Percentiles rank a stretch among this genome's conserved stretches.
Conservation (phyloP, 352 stramenopile genomes). For the Pythium rhizo-oryzae region DNA sequence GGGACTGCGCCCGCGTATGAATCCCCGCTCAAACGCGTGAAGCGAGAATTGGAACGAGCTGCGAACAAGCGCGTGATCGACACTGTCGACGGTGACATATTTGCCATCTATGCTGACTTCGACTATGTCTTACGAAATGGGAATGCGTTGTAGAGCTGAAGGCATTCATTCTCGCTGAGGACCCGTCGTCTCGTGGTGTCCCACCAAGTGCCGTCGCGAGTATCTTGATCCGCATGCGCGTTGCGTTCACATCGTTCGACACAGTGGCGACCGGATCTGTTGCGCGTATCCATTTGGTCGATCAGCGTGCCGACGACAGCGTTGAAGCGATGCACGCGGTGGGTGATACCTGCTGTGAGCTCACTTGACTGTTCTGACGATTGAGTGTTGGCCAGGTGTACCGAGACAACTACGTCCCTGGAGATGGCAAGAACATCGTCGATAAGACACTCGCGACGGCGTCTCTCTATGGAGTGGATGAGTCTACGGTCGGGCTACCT, state of each 20-base stretch:
- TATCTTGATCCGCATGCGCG: not conserved
- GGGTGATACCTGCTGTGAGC: not conserved
- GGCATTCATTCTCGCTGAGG: not conserved
- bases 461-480: conserved; percentile 9
- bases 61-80: not conserved
- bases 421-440: not conserved
- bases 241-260: conserved; percentile 8
- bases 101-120: not conserved
- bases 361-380: not conserved
- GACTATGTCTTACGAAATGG: no score
- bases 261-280: not conserved
- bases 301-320: not conserved
- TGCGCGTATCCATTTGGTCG: conserved; percentile 5
- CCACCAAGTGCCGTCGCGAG: not conserved
- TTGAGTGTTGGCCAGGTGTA: not conserved
- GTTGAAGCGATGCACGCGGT: conserved; percentile 7
- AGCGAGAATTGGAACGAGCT: not conserved
- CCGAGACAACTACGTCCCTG: not conserved
- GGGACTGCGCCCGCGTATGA: not conserved
- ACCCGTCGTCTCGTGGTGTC: not conserved
- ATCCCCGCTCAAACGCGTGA: not conserved
- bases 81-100: not conserved
- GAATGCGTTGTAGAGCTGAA: not conserved
- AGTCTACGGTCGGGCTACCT: not conserved
- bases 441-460: conserved; percentile 5